Base-by-base conservation (phyloP, 2,329 filamentous ascomycete genomes). In the Aspergillus niger region DNA sequence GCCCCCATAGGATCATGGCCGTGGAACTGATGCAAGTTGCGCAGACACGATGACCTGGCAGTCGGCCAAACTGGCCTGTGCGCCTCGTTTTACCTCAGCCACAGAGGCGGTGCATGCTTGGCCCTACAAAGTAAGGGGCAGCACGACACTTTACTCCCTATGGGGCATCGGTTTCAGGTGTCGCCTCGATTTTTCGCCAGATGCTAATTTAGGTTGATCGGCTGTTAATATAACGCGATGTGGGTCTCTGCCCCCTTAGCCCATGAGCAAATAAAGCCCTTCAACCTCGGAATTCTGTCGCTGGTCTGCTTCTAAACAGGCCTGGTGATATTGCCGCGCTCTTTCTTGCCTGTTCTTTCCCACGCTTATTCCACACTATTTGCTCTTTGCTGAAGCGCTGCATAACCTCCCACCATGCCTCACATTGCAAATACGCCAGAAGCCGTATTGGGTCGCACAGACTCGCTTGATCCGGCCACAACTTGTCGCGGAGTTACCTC, bases 401-500 rank as follows among this genome's bases (percentile, higher is more conserved):
- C n/a, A 57, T 13, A 30, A 49, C 22, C 32, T 24, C 55, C 28
- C 43, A 61, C 49, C 50, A 90, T 90, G 88, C 85, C 88, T 61
- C 87, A 88, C 75, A 84, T 88, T 64, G 79, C 84, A 57, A 84
- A 88, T 72, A 96, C 92, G 0, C 93, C 94, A 65, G 93, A 97
- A 80, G 89, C 90, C 20, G 80, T 89, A 28, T 81, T 97, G 60
- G 85, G 84, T 59, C 89, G 93, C 60, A 87, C 88, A 70, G 93
- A 97, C 81, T 96, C 92, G 55, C 91, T 90, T 74, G 89, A 96
- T 67, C 89, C 92, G 2, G 83, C 85, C 1, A 89, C 88, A 11
- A 97, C 93, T 74, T 99, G 95, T 78, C 88, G 89, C 78, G 95
- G 95, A 60, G 86, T 98, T 64, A 97, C 92, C 3, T 83, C 87